Conservation (phyloP, 2,329 filamentous ascomycete species). For the Scedosporium boydii region DNA sequence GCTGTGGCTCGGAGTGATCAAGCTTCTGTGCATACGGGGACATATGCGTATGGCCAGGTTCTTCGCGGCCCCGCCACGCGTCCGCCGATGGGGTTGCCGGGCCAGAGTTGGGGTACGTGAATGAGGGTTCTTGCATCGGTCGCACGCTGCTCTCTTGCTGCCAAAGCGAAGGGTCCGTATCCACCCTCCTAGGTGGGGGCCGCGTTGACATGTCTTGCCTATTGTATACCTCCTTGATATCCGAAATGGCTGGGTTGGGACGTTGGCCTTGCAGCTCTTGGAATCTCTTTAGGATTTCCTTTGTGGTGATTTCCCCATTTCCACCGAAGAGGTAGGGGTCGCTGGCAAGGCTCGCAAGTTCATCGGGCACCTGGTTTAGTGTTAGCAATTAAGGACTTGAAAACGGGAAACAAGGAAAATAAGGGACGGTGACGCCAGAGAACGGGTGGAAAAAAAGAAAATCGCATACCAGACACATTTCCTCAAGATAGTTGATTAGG, state of each 20-base stretch:
- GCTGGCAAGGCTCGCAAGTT: slow-evolving; percentile 75
- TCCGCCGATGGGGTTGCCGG: background rate
- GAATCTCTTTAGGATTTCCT: slow-evolving; percentile 92
- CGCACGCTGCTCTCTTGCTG: slow-evolving; percentile 78
- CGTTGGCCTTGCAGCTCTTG: slow-evolving; percentile 61
- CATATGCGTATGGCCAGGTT: background rate
- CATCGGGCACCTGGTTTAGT: slow-evolving; percentile 69
- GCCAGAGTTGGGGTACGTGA: slow-evolving; percentile 22
- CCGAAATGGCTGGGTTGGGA: slow-evolving; percentile 38
- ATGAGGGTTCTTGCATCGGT: slow-evolving; percentile 56
- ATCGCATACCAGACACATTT: slow-evolving; percentile 83
- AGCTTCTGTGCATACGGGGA: background rate
- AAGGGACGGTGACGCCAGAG: background rate
- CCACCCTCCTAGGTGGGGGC: slow-evolving; percentile 55
- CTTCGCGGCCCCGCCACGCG: background rate
- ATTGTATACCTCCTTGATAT: slow-evolving; percentile 47
- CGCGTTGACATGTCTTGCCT: slow-evolving; percentile 48
- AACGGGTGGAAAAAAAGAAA: background rate
- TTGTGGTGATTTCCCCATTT: slow-evolving; percentile 82
- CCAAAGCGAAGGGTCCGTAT: slow-evolving; percentile 79
- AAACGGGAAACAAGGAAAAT: background rate
- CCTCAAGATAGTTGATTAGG: slow-evolving; percentile 86
- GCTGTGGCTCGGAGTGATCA: background rate
- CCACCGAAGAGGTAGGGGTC: slow-evolving; percentile 76
- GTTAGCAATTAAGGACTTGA: background rate